A percentile compares a stretch with the other conserved stretches of the same genome.
Conservation (phyloP, 805 yeast species). For the Maudiozyma turicensis region DNA sequence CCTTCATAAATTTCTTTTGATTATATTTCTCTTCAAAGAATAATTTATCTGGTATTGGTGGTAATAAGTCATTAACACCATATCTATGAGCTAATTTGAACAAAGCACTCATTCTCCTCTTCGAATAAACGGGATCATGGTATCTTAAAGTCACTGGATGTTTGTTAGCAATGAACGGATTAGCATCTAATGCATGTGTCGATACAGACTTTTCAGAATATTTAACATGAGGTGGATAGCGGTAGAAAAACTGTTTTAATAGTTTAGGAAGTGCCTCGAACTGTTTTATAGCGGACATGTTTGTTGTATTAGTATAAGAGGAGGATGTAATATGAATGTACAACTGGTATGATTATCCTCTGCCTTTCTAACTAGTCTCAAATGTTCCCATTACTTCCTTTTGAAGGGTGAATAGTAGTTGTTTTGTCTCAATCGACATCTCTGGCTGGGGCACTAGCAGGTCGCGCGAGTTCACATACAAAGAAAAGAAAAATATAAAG, state of each 20-base stretch:
- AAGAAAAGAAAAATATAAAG: too few species aligned
- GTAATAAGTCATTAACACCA: conserved; percentile 74
- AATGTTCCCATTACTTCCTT: too few species aligned
- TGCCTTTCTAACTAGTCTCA: too few species aligned
- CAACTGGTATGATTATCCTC: too few species aligned
- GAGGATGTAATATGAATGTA: too few species aligned
- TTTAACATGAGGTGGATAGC: conserved; percentile 67
- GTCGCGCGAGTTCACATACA: too few species aligned
- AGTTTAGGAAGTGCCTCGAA: conserved; percentile 58
- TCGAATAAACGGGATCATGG: conserved; percentile 70
- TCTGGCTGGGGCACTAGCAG: too few species aligned
- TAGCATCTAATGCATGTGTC: conserved; percentile 59
- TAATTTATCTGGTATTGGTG: conserved; percentile 40
- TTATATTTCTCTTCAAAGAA: conserved; percentile 73
- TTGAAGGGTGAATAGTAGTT: too few species aligned
- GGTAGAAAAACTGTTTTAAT: conserved; percentile 64
- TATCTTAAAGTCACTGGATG: conserved; percentile 72
- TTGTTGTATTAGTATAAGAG: too few species aligned
- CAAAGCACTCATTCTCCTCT: conserved; percentile 73
- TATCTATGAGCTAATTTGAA: conserved; percentile 72
- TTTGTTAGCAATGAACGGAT: conserved; percentile 80
- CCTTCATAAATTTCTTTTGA: conserved; percentile 60
- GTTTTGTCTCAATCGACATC: too few species aligned
- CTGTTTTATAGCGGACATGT: conserved; percentile 21
- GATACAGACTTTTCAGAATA: conserved; percentile 58